Evolutionary conservation across 116 monocot genomes (phyloP).

Genomic region (Phalaenopsis hybrid): DNA sequence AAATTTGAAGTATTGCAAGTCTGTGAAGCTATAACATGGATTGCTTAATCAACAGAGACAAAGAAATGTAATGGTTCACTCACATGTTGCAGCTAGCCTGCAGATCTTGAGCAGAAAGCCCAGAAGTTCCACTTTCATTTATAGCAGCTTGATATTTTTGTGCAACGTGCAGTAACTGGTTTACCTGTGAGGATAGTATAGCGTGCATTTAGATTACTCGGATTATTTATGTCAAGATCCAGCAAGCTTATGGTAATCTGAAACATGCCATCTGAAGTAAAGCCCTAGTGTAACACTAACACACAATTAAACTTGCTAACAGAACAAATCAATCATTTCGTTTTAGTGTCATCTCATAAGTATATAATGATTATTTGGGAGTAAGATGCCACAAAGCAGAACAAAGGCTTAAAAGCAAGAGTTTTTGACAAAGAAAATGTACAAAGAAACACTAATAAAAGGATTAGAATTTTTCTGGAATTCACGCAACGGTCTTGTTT

Average conservation of each 20-base stretch:
- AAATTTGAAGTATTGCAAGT: neutral
- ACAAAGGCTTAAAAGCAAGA: neutral
- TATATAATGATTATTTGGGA: neutral
- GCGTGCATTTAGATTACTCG: neutral
- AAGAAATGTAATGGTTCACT: slow-evolving; percentile 11
- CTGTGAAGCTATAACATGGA: neutral
- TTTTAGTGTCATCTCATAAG: neutral
- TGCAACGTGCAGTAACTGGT: slow-evolving; percentile 66
- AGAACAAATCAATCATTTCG: neutral
- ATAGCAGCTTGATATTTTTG: slow-evolving; percentile 67
- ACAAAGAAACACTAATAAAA: neutral
- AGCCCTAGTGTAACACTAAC: neutral
- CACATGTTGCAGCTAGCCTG: slow-evolving; percentile 74
- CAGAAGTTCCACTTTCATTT: slow-evolving; percentile 53
- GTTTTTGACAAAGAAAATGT: neutral
- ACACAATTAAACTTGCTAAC: neutral
- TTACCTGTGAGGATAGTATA: slow-evolving; percentile 45
- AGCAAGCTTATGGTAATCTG: neutral
- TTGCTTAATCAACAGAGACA: neutral
- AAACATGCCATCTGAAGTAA: neutral
- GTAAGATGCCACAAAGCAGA: neutral
- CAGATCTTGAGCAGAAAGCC: slow-evolving; percentile 53
- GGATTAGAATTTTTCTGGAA: neutral
- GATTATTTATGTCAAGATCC: neutral
- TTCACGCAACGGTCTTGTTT: neutral